phyloP scores from a whole-genome alignment of 176 grass and related monocot genomes.

The Stipa capillata region DNA sequence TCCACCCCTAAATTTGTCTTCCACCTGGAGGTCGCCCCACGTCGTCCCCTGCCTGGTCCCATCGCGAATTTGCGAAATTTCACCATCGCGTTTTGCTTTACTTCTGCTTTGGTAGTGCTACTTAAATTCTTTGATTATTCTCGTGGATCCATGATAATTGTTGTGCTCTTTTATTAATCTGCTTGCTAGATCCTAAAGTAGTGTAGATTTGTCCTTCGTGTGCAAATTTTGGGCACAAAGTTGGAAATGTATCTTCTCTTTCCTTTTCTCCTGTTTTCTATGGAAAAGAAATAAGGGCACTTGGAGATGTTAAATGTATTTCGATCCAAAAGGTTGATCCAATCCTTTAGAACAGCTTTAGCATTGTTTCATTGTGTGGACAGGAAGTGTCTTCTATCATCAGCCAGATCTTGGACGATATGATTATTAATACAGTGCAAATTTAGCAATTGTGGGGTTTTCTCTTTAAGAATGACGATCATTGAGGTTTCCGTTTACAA shows the following conservation, averaged over 20 bases:
- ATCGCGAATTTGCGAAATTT: neutral
- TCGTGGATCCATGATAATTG: neutral
- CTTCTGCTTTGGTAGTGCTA: neutral
- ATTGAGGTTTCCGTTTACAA: no score
- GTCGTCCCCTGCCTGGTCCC: slow-evolving; percentile 23
- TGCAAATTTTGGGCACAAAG: neutral
- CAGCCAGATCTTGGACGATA: neutral
- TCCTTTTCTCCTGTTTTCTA: neutral
- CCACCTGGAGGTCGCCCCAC: neutral
- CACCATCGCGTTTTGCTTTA: neutral
- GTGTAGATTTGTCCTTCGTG: neutral
- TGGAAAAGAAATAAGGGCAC: neutral
- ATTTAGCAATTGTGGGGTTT: no score
- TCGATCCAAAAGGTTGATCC: neutral
- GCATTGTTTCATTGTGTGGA: neutral
- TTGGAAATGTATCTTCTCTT: neutral
- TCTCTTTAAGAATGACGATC: no score
- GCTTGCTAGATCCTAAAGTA: neutral
- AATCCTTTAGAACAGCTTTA: neutral
- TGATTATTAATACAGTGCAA: no score
- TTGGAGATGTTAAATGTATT: neutral
- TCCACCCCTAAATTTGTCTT: no score
- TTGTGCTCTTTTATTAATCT: neutral
- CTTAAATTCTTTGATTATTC: neutral
- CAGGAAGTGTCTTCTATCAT: neutral